Conservation (phyloP, 208 protist species). For the Leishmania tarentolae region DNA sequence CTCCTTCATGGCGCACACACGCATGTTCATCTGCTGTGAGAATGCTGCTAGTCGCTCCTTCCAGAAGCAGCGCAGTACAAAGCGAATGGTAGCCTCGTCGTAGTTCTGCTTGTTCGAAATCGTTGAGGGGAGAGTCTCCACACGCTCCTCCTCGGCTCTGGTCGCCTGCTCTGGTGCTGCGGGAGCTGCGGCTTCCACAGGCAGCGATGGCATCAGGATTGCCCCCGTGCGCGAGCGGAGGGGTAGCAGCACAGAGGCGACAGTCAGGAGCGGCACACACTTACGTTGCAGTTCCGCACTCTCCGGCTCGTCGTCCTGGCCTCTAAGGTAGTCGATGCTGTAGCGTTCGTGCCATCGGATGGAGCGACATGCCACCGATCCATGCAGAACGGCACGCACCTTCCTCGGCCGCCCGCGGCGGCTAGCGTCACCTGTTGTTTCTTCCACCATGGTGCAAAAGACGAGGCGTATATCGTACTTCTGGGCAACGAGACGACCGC, state of each 20-base stretch:
- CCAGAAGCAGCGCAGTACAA: constrained; percentile 82
- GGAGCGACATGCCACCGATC: constrained; percentile 54
- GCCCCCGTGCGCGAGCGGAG: constrained; percentile 28
- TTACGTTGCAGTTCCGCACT: constrained; percentile 39
- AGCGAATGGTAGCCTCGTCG: constrained; percentile 65
- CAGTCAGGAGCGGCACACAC: constrained; percentile 68
- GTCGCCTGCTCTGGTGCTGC: neutral
- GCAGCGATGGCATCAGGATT: neutral
- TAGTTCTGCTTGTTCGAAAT: constrained; percentile 54
- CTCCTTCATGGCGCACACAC: neutral
- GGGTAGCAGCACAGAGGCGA: constrained; percentile 69
- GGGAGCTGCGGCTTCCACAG: neutral
- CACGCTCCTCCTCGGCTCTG: constrained; percentile 1
- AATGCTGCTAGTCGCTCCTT: constrained; percentile 60
- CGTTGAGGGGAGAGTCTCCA: constrained; percentile 4
- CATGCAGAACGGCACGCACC: constrained; percentile 55
- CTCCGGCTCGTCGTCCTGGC: constrained; percentile 44
- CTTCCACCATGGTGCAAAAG: constrained; percentile 34
- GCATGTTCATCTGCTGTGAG: constrained; percentile 43
- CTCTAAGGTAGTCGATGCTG: constrained; percentile 67
- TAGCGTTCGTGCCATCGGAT: constrained; percentile 56
- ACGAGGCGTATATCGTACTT: constrained; percentile 47
- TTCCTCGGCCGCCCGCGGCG: constrained; percentile 28
- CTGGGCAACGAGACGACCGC: constrained; percentile 47
- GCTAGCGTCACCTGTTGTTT: constrained; percentile 29